phyloP scores from a whole-genome alignment of 257 asterid genomes.

The Salvia hispanica region DNA sequence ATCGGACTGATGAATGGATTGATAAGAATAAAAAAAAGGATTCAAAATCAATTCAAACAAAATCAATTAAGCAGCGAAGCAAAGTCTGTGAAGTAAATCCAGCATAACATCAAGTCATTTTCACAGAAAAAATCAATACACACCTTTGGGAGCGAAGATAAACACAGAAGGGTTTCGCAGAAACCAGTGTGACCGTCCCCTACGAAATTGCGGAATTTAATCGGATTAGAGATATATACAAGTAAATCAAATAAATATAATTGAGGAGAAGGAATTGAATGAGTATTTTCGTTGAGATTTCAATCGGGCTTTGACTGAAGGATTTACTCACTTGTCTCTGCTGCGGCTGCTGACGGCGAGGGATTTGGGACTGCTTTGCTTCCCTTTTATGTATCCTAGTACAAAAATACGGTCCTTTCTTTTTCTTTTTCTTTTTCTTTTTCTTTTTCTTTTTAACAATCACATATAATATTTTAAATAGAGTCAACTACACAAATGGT shows the following conservation, averaged over 20 bases:
- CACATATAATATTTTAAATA: too few species aligned
- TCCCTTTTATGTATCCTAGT: background rate
- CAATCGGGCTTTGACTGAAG: slow-evolving; percentile 24
- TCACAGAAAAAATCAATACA: slow-evolving; percentile 6
- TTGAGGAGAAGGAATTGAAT: background rate
- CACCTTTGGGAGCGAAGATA: slow-evolving; percentile 29
- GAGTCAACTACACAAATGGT: too few species aligned
- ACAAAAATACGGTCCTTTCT: too few species aligned
- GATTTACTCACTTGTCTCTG: slow-evolving; percentile 32
- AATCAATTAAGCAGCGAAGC: background rate
- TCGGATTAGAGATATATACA: background rate
- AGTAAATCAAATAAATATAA: slow-evolving; percentile 8
- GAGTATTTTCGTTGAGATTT: slow-evolving; percentile 24
- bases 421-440: background rate
- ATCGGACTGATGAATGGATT: background rate
- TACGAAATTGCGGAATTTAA: background rate
- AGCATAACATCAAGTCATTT: background rate
- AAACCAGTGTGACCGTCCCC: slow-evolving; percentile 24
- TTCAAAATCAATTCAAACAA: background rate
- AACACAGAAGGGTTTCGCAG: slow-evolving; percentile 10
- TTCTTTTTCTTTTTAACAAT: too few species aligned
- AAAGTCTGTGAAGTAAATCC: background rate
- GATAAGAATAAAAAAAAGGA: background rate
- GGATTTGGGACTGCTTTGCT: slow-evolving; percentile 11
- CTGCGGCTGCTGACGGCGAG: slow-evolving; percentile 19